Conservation (phyloP, 257 asterid genomes). For the Scutellaria minor region DNA sequence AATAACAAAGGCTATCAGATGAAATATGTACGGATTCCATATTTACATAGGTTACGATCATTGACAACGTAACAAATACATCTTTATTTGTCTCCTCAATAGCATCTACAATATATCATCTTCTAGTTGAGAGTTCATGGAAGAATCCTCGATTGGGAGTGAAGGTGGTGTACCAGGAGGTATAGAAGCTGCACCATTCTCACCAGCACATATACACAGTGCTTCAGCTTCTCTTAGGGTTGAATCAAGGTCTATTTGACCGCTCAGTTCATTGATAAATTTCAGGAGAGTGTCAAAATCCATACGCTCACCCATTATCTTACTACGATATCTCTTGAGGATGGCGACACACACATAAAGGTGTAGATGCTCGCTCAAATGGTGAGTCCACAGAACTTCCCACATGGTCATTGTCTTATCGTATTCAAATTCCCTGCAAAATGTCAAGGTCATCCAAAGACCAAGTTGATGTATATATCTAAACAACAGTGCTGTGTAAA, state of each 20-base stretch:
- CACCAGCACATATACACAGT: conserved; percentile 89
- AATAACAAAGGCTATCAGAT: not conserved
- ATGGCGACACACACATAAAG: conserved; percentile 83
- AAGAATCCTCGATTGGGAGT: conserved; percentile 71
- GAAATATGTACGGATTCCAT: conserved; percentile 16
- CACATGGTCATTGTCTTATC: conserved; percentile 80
- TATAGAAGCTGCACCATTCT: conserved; percentile 85
- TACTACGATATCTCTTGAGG: conserved; percentile 72
- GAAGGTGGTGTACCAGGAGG: conserved; percentile 99
- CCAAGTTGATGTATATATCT: not conserved
- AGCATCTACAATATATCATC: conserved; percentile 66
- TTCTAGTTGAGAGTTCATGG: conserved; percentile 68
- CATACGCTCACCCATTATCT: conserved; percentile 91
- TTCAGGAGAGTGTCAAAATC: conserved; percentile 93
- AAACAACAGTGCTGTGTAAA: not conserved
- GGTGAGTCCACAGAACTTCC: conserved; percentile 96
- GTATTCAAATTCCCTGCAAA: conserved; percentile 88
- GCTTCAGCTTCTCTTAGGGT: conserved; percentile 95
- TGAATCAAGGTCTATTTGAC: conserved; percentile 80
- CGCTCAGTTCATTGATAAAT: conserved; percentile 90
- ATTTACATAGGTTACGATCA: conserved; percentile 31
- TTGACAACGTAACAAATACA: not conserved
- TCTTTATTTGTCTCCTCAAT: not conserved
- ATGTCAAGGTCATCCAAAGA: not conserved
- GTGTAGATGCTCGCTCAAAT: conserved; percentile 88